These are phyloP conservation scores for Lepidium aucheri DNA, from an alignment of 345 rosid genomes.

Conservation along the genomic window DNA sequence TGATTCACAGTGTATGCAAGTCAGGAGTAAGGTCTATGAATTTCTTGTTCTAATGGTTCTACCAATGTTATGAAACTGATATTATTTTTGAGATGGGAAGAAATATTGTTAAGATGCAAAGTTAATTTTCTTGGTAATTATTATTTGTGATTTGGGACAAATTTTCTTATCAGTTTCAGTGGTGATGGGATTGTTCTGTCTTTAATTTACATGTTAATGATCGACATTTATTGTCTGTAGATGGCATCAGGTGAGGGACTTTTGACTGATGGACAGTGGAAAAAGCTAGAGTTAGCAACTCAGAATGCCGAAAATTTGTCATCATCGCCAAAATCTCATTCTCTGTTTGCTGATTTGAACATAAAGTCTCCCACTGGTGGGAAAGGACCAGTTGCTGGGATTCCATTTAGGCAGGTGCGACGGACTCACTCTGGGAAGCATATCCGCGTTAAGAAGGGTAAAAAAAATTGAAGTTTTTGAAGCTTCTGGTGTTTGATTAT, in stretches of 20 bases:
- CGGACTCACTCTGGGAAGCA: conserved; percentile 84
- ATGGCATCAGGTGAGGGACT: conserved; percentile 84
- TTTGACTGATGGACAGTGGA: conserved; percentile 80
- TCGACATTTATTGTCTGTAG: conserved; percentile 15
- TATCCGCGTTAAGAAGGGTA: conserved; percentile 82
- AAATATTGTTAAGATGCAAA: background rate
- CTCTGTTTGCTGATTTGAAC: conserved; percentile 55
- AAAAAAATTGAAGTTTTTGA: background rate
- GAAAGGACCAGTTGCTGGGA: conserved; percentile 53
- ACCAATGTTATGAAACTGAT: background rate
- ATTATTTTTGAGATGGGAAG: conserved; percentile 4
- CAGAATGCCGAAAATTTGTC: conserved; percentile 48
- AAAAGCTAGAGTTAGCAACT: conserved; percentile 63
- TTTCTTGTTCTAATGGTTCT: background rate
- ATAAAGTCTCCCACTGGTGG: conserved; percentile 61
- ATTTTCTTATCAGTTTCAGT: background rate
- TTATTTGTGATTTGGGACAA: background rate
- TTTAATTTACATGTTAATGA: background rate
- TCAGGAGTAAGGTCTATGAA: background rate
- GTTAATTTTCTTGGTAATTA: background rate
- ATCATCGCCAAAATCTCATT: conserved; percentile 76
- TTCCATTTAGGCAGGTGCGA: conserved; percentile 67
- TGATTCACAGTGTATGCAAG: background rate
- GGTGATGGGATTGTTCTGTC: background rate
- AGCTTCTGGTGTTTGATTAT: background rate